Evolutionary conservation across 371 early-diverging fungal species (phyloP).

Genomic region (Rhizopus sp.): DNA sequence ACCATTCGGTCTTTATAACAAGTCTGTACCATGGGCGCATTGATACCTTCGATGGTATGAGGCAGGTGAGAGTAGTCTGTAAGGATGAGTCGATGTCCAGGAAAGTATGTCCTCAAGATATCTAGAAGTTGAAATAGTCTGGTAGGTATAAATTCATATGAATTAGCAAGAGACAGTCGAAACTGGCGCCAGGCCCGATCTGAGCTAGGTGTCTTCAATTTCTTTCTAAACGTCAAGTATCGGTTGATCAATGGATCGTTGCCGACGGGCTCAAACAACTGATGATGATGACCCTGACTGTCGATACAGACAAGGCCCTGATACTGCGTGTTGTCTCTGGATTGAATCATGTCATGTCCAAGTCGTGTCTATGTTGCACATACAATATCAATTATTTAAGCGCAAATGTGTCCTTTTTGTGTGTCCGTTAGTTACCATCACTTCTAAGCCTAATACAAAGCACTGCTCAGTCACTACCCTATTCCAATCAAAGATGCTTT

Average conservation of each 20-base stretch:
- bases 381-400: neutral
- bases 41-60: conserved; percentile 69
- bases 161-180: neutral
- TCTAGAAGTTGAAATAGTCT: conserved; percentile 68
- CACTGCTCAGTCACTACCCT: conserved; percentile 66
- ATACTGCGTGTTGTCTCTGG: conserved; percentile 59
- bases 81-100: conserved; percentile 78
- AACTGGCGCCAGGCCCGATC: neutral
- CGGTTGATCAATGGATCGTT: conserved; percentile 69
- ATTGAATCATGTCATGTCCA: conserved; percentile 88
- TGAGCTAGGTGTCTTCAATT: conserved; percentile 13
- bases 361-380: conserved; percentile 73
- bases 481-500: conserved; percentile 87
- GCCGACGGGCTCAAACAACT: conserved; percentile 72
- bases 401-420: neutral
- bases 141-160: conserved; percentile 82
- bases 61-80: conserved; percentile 81
- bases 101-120: conserved; percentile 69
- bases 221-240: conserved; percentile 55
- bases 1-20: conserved; percentile 55
- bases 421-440: conserved; percentile 55
- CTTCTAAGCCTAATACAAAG: conserved; percentile 89
- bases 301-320: conserved; percentile 82
- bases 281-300: conserved; percentile 73
- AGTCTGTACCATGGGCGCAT: conserved; percentile 91